Evolutionary conservation across 208 protist species (phyloP).

Genomic region (Leptomonas pyrrhocoris): DNA sequence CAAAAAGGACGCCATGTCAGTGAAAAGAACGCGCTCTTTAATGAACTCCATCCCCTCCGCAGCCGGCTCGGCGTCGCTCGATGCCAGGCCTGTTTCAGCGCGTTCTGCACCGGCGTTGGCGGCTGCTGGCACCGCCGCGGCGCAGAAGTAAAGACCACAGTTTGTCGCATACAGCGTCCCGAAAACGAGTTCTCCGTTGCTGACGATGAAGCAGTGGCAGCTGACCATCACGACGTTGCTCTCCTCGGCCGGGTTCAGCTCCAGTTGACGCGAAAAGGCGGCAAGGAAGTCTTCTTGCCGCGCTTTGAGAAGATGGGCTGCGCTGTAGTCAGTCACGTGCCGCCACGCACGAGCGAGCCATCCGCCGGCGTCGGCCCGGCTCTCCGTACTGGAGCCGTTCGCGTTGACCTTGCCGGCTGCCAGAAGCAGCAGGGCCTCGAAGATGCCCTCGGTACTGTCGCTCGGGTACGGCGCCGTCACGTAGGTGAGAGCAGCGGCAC

Average conservation of each 20-base stretch:
- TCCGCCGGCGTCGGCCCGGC: not conserved
- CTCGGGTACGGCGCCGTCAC: conserved; percentile 48
- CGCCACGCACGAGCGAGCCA: conserved; percentile 44
- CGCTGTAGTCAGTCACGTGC: conserved; percentile 23
- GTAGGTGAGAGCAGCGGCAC: conserved; percentile 61
- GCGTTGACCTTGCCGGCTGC: conserved; percentile 15
- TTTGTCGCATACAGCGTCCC: conserved; percentile 55
- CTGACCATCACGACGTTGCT: conserved; percentile 48
- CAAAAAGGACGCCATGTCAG: conserved; percentile 53
- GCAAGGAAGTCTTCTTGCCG: conserved; percentile 44
- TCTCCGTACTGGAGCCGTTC: conserved; percentile 8
- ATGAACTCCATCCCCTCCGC: conserved; percentile 38
- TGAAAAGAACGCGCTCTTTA: conserved; percentile 51
- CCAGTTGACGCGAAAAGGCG: conserved; percentile 60
- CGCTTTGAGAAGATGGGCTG: conserved; percentile 15
- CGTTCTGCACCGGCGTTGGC: conserved; percentile 6
- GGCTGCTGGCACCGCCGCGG: conserved; percentile 7
- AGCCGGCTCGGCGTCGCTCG: not conserved
- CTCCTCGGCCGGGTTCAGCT: conserved; percentile 38
- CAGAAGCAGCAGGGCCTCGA: conserved; percentile 37
- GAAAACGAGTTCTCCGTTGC: conserved; percentile 34
- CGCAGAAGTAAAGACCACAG: conserved; percentile 56
- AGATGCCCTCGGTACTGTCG: conserved; percentile 30
- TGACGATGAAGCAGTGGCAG: conserved; percentile 54
- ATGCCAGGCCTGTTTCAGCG: not conserved